A percentile compares a stretch with the other conserved stretches of the same genome.
Conservation (phyloP, 495 filamentous ascomycete genomes). For the Trichoderma asperelloides region DNA sequence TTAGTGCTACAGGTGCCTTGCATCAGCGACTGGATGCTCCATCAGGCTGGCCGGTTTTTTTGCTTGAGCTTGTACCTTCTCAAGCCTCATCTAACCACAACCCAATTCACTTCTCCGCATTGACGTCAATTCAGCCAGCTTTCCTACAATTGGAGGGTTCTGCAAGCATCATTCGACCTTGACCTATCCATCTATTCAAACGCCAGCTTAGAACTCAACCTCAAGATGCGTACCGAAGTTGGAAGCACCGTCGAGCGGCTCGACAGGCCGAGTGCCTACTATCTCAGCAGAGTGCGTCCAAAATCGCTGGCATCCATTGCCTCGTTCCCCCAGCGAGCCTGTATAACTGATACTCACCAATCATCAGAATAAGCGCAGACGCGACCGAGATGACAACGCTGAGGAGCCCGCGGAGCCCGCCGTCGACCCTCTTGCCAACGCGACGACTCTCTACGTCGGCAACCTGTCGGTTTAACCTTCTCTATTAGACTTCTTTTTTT, state of each 20-base stretch:
- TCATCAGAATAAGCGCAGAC: constrained; percentile 52
- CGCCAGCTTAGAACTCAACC: neutral
- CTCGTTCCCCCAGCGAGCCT: neutral
- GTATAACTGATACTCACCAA: neutral
- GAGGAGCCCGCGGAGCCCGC: constrained; percentile 43
- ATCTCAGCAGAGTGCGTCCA: constrained; percentile 57
- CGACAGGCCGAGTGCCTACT: constrained; percentile 86
- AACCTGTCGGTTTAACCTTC: constrained; percentile 62
- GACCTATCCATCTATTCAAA: neutral
- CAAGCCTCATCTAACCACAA: neutral
- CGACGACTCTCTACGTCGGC: constrained; percentile 93
- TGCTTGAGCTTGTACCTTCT: neutral
- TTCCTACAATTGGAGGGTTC: neutral
- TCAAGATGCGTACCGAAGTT: constrained; percentile 13
- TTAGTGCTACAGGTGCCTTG: neutral
- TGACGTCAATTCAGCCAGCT: neutral
- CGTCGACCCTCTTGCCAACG: constrained; percentile 70
- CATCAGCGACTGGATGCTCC: neutral
- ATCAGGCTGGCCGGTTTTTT: neutral
- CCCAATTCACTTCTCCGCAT: neutral
- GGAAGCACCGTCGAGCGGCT: constrained; percentile 69
- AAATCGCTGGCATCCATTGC: constrained; percentile 11
- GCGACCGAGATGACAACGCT: constrained; percentile 46
- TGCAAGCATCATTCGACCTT: neutral
- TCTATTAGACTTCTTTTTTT: constrained; percentile 6